Percentiles rank a stretch among this genome's conserved stretches.
phyloP scores from a whole-genome alignment of 2,329 filamentous ascomycete species.

The Lachnellula arida region DNA sequence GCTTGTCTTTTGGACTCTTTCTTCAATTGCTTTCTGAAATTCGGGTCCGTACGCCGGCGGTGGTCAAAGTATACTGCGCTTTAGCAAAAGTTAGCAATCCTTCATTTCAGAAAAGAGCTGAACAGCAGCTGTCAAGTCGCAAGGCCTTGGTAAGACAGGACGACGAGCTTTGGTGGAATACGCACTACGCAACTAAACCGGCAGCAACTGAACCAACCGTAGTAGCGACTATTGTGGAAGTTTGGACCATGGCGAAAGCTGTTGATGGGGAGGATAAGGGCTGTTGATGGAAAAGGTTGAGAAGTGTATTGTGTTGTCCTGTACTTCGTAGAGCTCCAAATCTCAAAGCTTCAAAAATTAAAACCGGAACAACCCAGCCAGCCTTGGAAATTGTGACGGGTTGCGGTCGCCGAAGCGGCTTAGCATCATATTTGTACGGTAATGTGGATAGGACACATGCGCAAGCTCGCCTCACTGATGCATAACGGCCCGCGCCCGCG shows the following conservation, averaged over 20 bases:
- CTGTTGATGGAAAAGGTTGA: constrained; percentile 1
- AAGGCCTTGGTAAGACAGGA: neutral
- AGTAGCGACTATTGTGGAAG: constrained; percentile 54
- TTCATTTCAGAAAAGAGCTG: neutral
- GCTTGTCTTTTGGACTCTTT: constrained; percentile 70
- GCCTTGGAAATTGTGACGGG: constrained; percentile 2
- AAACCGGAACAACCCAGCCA: neutral
- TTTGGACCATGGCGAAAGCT: constrained; percentile 40
- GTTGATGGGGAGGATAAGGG: neutral
- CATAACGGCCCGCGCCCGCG: too few species aligned
- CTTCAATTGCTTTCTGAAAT: constrained; percentile 64
- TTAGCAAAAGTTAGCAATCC: constrained; percentile 19
- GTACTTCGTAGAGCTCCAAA: neutral
- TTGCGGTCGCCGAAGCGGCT: too few species aligned
- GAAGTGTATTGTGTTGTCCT: constrained; percentile 6
- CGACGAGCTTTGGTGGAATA: neutral
- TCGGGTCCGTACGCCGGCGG: constrained; percentile 57
- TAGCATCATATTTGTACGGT: too few species aligned
- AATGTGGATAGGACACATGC: too few species aligned
- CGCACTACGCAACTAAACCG: constrained; percentile 42
- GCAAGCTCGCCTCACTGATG: too few species aligned
- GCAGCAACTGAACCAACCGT: constrained; percentile 57
- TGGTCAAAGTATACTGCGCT: constrained; percentile 68
- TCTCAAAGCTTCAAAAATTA: too few species aligned
- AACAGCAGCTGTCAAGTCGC: neutral